A percentile compares a stretch with the other conserved stretches of the same genome.
phyloP scores from a whole-genome alignment of 495 filamentous ascomycete species.

The Aspergillus bertholletiae region DNA sequence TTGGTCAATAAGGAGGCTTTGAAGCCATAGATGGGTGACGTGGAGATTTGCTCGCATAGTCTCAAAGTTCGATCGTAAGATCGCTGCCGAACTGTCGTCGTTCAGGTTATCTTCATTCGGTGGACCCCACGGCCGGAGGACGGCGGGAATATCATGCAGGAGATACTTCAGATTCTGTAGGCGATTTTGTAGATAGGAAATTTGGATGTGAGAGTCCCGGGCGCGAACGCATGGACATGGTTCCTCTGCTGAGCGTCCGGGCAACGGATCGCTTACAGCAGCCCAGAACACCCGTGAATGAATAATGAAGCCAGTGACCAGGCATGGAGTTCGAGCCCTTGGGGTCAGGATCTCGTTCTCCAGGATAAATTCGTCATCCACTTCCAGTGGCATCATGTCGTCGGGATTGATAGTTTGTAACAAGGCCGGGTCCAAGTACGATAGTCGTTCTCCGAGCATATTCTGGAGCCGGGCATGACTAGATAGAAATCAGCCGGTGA shows the following conservation, averaged over 20 bases:
- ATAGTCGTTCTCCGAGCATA: conserved; percentile 14
- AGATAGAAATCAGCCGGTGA: not conserved
- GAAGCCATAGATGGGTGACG: too few species aligned
- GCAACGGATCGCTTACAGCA: conserved; percentile 6
- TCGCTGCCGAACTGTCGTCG: too few species aligned
- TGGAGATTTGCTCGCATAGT: too few species aligned
- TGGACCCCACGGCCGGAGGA: conserved; percentile 5
- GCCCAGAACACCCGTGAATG: conserved; percentile 21
- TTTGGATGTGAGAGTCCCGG: conserved; percentile 7
- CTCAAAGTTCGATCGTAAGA: too few species aligned
- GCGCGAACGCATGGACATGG: conserved; percentile 16
- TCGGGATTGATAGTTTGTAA: conserved; percentile 18
- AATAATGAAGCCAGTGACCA: conserved; percentile 13
- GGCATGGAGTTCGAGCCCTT: not conserved
- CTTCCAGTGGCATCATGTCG: conserved; percentile 19
- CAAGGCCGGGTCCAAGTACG: conserved; percentile 16
- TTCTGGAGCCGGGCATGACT: conserved; percentile 21
- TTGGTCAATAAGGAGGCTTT: too few species aligned
- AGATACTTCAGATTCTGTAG: conserved; percentile 8
- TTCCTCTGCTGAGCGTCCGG: conserved; percentile 1
- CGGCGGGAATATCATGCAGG: conserved; percentile 7
- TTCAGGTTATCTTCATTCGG: conserved; percentile 29
- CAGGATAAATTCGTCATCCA: conserved; percentile 23
- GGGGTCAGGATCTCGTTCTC: conserved; percentile 16
- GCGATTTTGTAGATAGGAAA: conserved; percentile 9